Percentiles rank a stretch among this genome's conserved stretches.
Conservation (phyloP, 202 grass and related monocot species). For the Setaria italica region DNA sequence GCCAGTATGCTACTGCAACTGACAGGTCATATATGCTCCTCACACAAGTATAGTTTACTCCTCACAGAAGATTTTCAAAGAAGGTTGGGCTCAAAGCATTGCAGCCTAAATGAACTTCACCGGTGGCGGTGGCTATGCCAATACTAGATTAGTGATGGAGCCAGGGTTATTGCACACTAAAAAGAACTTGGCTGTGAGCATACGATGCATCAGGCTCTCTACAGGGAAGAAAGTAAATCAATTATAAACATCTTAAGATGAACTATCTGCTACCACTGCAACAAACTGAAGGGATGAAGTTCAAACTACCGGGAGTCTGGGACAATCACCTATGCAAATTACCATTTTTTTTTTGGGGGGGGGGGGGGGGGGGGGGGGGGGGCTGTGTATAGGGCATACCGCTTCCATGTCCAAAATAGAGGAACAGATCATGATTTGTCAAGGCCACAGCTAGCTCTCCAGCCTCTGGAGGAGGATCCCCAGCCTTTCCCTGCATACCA, state of each 20-base stretch:
- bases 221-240: neutral
- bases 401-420: constrained; percentile 97
- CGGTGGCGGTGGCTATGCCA: neutral
- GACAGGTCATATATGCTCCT: neutral
- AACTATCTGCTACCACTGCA: neutral
- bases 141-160: constrained; percentile 19
- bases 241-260: constrained; percentile 22
- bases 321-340: too few species aligned
- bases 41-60: neutral
- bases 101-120: constrained; percentile 27
- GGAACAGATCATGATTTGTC: constrained; percentile 80
- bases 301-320: neutral
- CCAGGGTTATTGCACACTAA: neutral
- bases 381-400: constrained; percentile 53
- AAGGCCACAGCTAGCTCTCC: constrained; percentile 38
- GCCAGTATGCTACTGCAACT: constrained; percentile 4
- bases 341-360: too few species aligned
- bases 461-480: constrained; percentile 4
- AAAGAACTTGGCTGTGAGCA: neutral
- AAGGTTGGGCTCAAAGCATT: constrained; percentile 16
- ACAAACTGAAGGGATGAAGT: neutral
- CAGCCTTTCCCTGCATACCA: constrained; percentile 68
- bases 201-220: neutral
- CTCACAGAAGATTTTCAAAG: neutral
- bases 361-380: too few species aligned